Evolutionary conservation across 2,329 filamentous ascomycete species (phyloP).

Genomic region (Botryotinia globosa): DNA sequence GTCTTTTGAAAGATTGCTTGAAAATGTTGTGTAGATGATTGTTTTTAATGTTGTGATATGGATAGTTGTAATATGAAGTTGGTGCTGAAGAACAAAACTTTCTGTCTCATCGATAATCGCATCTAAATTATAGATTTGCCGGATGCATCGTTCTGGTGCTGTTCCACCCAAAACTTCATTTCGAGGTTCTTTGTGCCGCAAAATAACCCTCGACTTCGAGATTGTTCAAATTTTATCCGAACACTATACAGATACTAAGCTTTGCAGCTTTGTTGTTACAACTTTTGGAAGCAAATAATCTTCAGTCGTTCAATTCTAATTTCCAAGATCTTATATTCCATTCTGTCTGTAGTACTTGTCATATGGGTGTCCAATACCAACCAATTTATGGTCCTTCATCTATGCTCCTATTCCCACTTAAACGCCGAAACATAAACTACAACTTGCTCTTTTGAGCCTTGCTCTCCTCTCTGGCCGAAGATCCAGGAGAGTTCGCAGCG

Average conservation of each 20-base stretch:
- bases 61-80: not conserved
- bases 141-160: not conserved
- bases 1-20: not conserved
- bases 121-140: not conserved
- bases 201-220: not conserved
- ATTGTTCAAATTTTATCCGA: not conserved
- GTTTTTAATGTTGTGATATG: not conserved
- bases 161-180: not conserved
- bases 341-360: not conserved
- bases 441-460: conserved; percentile 20
- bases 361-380: not conserved
- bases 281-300: not conserved
- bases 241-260: not conserved
- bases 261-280: not conserved
- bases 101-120: not conserved
- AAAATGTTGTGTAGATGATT: not conserved
- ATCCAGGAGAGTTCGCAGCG: conserved; percentile 10
- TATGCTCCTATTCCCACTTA: not conserved
- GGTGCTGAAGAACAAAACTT: not conserved
- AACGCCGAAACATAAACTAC: conserved; percentile 3
- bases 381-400: not conserved
- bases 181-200: not conserved
- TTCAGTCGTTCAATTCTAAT: not conserved
- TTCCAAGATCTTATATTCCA: not conserved
- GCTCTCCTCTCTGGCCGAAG: conserved; percentile 13